Conservation (phyloP, 192 early-diverging fungal genomes). For the Entophlyctis luteolus region DNA sequence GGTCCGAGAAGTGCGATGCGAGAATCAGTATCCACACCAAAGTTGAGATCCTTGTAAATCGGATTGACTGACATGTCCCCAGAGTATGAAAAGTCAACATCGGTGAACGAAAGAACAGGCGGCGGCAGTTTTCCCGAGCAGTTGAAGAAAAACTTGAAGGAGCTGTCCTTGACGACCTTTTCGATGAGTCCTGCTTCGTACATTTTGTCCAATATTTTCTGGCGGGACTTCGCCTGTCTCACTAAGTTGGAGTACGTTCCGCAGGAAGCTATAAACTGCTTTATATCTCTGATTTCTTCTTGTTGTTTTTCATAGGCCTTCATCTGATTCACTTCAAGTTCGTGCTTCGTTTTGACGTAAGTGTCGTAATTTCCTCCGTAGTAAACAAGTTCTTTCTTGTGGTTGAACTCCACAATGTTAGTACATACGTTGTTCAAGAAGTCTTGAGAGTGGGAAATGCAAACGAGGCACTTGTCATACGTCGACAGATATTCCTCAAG, state of each 20-base stretch:
- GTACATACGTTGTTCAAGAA: slow-evolving; percentile 93
- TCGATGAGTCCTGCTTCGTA: slow-evolving; percentile 96
- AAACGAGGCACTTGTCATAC: slow-evolving; percentile 80
- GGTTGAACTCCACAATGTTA: slow-evolving; percentile 90
- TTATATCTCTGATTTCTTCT: slow-evolving; percentile 98
- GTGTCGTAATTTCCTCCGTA: slow-evolving; percentile 98
- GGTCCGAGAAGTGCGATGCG: slow-evolving; percentile 93
- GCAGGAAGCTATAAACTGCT: slow-evolving; percentile 96
- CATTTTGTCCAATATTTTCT: slow-evolving; percentile 99
- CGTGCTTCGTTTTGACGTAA: slow-evolving; percentile 90
- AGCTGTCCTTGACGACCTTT: slow-evolving; percentile 72
- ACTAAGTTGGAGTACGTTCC: slow-evolving; percentile 99
- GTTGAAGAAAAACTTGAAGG: slow-evolving; percentile 87
- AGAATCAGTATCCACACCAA: slow-evolving; percentile 97
- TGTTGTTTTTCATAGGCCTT: slow-evolving; percentile 99
- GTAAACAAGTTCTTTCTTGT: slow-evolving; percentile 85
- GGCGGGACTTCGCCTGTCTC: slow-evolving; percentile 95
- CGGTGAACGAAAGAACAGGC: slow-evolving; percentile 88
- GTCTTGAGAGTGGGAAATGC: slow-evolving; percentile 93
- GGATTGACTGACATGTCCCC: slow-evolving; percentile 72
- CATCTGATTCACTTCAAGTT: slow-evolving; percentile 97
- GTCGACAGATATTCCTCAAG: slow-evolving; percentile 74
- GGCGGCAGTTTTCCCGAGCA: slow-evolving; percentile 85
- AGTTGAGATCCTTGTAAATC: slow-evolving; percentile 87
- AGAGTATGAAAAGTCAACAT: slow-evolving; percentile 89